phyloP scores from a whole-genome alignment of 768 basidiomycete species.

The Hericium coralloides region DNA sequence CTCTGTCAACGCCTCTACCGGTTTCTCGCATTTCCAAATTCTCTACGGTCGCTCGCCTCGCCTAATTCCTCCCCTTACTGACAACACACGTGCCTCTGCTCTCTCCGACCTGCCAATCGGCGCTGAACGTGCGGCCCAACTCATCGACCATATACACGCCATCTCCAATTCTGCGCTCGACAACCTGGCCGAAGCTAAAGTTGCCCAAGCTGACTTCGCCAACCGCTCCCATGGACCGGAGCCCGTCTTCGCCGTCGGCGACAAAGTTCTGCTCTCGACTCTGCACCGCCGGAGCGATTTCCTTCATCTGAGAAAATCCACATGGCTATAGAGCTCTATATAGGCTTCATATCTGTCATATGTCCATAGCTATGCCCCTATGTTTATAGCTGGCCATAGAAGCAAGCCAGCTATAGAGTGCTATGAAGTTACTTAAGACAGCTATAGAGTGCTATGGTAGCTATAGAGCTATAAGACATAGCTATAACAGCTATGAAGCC shows the following conservation, averaged over 20 bases:
- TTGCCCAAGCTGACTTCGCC: background rate
- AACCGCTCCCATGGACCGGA: background rate
- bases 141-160: background rate
- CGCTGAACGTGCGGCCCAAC: background rate
- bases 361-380: no score
- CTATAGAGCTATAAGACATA: no score
- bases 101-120: background rate
- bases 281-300: conserved; percentile 20
- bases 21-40: conserved; percentile 17
- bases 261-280: conserved; percentile 29
- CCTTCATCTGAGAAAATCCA: no score
- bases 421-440: no score
- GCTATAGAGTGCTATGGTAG: no score
- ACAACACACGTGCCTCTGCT: background rate
- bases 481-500: no score
- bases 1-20: conserved; percentile 17
- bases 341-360: no score
- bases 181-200: background rate
- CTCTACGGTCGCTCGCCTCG: conserved; percentile 10
- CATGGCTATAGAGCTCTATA: no score
- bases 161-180: conserved; percentile 15
- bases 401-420: no score
- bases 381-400: no score
- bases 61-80: conserved; percentile 13
- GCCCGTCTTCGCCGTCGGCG: conserved; percentile 19